These are phyloP conservation scores for Populus davidiana DNA, from an alignment of 345 rosid species.

Conservation along the genomic window DNA sequence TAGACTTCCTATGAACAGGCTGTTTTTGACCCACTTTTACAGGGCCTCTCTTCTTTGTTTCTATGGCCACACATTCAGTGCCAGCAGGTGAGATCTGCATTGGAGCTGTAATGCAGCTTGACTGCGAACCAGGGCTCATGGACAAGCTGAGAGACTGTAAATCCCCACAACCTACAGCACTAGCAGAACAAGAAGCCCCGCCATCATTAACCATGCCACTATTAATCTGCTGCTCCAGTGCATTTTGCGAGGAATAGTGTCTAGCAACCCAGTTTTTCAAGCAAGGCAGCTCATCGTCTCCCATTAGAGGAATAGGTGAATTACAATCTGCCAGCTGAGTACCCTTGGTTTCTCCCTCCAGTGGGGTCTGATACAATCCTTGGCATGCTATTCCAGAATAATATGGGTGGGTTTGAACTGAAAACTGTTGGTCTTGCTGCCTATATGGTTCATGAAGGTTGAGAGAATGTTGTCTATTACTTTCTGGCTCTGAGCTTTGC, in stretches of 20 bases:
- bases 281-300: conserved; percentile 29
- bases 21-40: conserved; percentile 72
- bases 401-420: conserved; percentile 30
- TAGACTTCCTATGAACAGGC: conserved; percentile 83
- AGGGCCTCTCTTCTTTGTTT: conserved; percentile 77
- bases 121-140: conserved; percentile 94
- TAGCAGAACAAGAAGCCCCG: conserved; percentile 38
- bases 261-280: conserved; percentile 44
- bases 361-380: too few relatives aligned
- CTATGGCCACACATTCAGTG: conserved; percentile 49
- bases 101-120: conserved; percentile 72
- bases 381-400: conserved; percentile 16
- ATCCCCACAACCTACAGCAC: conserved; percentile 65
- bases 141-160: conserved; percentile 88
- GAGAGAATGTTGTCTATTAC: conserved; percentile 35
- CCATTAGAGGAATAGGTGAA: conserved; percentile 43
- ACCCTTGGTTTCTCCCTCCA: too few relatives aligned
- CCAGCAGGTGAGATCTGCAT: conserved; percentile 50
- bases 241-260: conserved; percentile 40
- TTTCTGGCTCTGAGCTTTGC: conserved; percentile 34
- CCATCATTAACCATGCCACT: conserved; percentile 37
- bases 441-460: conserved; percentile 30
- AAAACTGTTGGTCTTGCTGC: conserved; percentile 21
- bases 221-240: conserved; percentile 46
- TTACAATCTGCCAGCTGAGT: conserved; percentile 34